Conservation (phyloP, 2,329 filamentous ascomycete genomes). For the Dothideomycetes sp. region DNA sequence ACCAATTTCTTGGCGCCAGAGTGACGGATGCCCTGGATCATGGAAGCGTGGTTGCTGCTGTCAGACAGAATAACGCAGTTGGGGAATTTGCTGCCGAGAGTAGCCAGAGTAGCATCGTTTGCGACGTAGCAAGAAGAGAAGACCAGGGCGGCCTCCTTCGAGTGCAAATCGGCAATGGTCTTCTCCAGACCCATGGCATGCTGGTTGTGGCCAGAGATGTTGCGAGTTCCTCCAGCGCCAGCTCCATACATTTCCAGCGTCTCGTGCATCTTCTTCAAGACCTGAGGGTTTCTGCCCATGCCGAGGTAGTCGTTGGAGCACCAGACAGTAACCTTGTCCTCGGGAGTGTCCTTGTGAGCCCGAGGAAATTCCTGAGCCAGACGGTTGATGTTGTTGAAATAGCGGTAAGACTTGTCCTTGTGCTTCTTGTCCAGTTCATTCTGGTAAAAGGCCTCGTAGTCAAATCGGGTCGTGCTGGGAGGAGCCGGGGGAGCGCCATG, state of each 20-base stretch:
- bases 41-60: slow-evolving; percentile 93
- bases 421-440: slow-evolving; percentile 94
- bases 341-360: slow-evolving; percentile 75
- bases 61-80: slow-evolving; percentile 97
- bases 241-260: slow-evolving; percentile 92
- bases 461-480: slow-evolving; percentile 54
- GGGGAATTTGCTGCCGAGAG: slow-evolving; percentile 90
- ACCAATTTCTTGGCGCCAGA: slow-evolving; percentile 94
- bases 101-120: slow-evolving; percentile 93
- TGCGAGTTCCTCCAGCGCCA: slow-evolving; percentile 88
- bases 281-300: slow-evolving; percentile 85
- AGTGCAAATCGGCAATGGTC: slow-evolving; percentile 76
- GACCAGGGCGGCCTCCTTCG: slow-evolving; percentile 84
- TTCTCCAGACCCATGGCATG: slow-evolving; percentile 80
- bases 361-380: slow-evolving; percentile 92
- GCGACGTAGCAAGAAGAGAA: slow-evolving; percentile 98
- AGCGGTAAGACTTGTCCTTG: slow-evolving; percentile 98
- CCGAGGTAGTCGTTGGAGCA: slow-evolving; percentile 98
- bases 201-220: slow-evolving; percentile 96
- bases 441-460: slow-evolving; percentile 86
- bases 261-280: slow-evolving; percentile 86
- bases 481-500: slow-evolving; percentile 34
- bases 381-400: slow-evolving; percentile 99
- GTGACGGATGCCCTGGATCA: slow-evolving; percentile 98
- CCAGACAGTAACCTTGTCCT: slow-evolving; percentile 92